phyloP scores from a whole-genome alignment of 1,284 basidiomycete genomes.

The Austroboletus niveus region DNA sequence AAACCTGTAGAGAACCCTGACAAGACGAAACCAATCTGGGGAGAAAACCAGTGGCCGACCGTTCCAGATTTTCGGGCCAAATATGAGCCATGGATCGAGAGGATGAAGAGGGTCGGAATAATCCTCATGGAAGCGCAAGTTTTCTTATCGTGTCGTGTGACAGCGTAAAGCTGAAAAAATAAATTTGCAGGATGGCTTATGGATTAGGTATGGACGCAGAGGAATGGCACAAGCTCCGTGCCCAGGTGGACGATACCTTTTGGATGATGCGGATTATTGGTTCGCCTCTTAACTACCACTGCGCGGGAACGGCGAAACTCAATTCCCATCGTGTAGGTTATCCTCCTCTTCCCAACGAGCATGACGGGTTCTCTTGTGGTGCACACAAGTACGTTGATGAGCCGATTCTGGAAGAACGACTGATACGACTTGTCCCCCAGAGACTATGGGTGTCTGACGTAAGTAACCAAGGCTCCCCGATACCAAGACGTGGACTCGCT shows the following conservation, averaged over 20 bases:
- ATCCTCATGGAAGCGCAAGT: conserved; percentile 80
- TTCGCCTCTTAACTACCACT: conserved; percentile 26
- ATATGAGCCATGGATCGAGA: conserved; percentile 72
- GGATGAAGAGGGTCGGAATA: conserved; percentile 78
- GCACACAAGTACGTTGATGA: conserved; percentile 63
- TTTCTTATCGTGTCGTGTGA: background rate
- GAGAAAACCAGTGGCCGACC: conserved; percentile 81
- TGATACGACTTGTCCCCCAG: conserved; percentile 34
- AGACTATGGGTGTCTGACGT: conserved; percentile 88
- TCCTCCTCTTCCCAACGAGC: conserved; percentile 73
- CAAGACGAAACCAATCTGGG: conserved; percentile 68
- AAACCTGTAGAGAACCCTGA: conserved; percentile 68
- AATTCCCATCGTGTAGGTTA: conserved; percentile 52
- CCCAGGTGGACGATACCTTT: conserved; percentile 76
- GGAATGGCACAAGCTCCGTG: conserved; percentile 67
- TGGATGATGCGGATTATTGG: conserved; percentile 87
- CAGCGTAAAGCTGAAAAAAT: background rate
- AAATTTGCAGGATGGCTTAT: conserved; percentile 69
- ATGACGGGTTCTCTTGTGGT: conserved; percentile 82
- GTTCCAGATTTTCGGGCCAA: conserved; percentile 56
- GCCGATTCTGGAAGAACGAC: conserved; percentile 1
- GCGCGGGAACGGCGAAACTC: background rate
- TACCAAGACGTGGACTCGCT: conserved; percentile 1
- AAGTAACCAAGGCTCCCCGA: conserved; percentile 41
- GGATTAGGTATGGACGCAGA: conserved; percentile 70